Percentiles rank a stretch among this genome's conserved stretches.
Conservation (phyloP, 116 monocot species). For the Trichopus zeylanicus region DNA sequence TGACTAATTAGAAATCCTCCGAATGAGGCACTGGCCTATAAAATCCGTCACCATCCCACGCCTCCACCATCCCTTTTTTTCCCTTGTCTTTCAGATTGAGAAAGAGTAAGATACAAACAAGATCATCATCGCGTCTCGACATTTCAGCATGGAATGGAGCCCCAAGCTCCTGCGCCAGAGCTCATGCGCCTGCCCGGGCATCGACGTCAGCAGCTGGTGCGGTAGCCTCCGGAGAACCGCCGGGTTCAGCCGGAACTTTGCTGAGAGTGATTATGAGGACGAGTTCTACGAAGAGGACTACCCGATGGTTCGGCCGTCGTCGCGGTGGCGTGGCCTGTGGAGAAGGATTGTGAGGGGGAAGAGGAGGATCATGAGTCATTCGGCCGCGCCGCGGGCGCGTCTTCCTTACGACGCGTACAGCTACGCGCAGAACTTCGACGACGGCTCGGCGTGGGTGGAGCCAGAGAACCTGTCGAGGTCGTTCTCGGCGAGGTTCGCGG, state of each 20-base stretch:
- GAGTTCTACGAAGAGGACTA: neutral
- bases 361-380: slow-evolving; percentile 17
- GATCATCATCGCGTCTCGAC: no score
- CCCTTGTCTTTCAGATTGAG: no score
- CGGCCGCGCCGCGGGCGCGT: neutral
- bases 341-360: slow-evolving; percentile 24
- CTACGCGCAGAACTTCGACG: slow-evolving; percentile 33
- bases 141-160: slow-evolving; percentile 14
- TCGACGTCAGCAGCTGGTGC: neutral
- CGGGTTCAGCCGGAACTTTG: slow-evolving; percentile 10
- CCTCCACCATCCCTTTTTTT: no score
- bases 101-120: no score
- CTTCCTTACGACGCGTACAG: slow-evolving; percentile 14
- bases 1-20: no score
- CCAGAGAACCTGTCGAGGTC: slow-evolving; percentile 24
- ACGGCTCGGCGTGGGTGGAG: slow-evolving; percentile 19
- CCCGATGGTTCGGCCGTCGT: neutral
- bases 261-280: neutral
- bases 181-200: neutral
- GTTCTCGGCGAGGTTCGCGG: slow-evolving; percentile 27
- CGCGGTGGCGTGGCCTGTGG: slow-evolving; percentile 18
- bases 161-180: slow-evolving; percentile 8
- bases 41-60: no score
- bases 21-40: no score
- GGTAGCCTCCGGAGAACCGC: neutral